These are phyloP conservation scores for Xylaria bambusicola DNA, from an alignment of 495 filamentous ascomycete genomes.

Conservation along the genomic window DNA sequence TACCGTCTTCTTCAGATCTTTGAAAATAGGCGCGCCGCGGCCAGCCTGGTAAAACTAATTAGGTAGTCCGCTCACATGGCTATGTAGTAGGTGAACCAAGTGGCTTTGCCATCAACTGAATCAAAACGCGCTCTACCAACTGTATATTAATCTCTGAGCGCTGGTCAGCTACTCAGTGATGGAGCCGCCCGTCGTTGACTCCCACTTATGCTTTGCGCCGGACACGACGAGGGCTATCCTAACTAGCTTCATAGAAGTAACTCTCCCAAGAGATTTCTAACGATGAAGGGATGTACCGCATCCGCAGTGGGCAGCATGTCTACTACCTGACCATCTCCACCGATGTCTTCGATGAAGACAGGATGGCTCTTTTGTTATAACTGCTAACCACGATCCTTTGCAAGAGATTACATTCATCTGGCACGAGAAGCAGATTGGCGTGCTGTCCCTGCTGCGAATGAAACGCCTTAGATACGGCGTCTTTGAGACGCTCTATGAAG, in stretches of 20 bases:
- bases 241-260: constrained; percentile 11
- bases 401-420: constrained; percentile 14
- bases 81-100: not conserved
- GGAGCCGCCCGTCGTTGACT: constrained; percentile 2
- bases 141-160: constrained; percentile 5
- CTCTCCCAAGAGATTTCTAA: constrained; percentile 10
- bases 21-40: not conserved
- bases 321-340: constrained; percentile 16
- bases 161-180: constrained; percentile 6
- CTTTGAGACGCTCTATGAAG: constrained; percentile 15
- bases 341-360: constrained; percentile 20
- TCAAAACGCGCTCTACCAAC: constrained; percentile 3
- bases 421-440: constrained; percentile 19
- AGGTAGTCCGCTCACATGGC: too few species aligned
- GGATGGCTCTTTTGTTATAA: constrained; percentile 7
- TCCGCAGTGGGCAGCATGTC: constrained; percentile 2
- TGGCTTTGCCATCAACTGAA: not conserved
- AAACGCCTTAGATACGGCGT: constrained; percentile 17
- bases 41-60: too few species aligned
- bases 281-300: constrained; percentile 10
- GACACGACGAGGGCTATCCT: constrained; percentile 1
- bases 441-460: constrained; percentile 13
- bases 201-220: constrained; percentile 6
- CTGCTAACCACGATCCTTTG: constrained; percentile 10
- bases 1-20: constrained; percentile 3